A percentile compares a stretch with the other conserved stretches of the same genome.
These are phyloP conservation scores for Ailanthus altissimus DNA, from an alignment of 345 rosid species.

Conservation along the genomic window DNA sequence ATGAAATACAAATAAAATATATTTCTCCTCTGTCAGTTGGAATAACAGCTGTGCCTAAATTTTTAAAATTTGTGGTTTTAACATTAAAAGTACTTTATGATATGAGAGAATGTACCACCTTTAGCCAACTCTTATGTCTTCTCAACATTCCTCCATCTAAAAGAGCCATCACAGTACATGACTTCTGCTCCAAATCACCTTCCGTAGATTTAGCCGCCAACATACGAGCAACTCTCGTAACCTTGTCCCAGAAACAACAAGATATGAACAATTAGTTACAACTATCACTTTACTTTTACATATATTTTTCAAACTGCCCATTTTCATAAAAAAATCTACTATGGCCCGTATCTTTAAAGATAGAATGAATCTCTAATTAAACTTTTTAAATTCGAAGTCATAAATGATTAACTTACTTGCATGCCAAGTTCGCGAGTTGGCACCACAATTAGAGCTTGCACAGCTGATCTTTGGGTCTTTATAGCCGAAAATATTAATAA, in stretches of 20 bases:
- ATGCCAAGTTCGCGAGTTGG: slow-evolving; percentile 93
- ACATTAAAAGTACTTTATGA: not conserved
- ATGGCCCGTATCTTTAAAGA: not conserved
- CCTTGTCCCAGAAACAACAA: slow-evolving; percentile 41
- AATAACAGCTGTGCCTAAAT: not conserved
- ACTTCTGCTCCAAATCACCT: slow-evolving; percentile 44
- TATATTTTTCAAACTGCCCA: not conserved
- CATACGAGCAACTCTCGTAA: slow-evolving; percentile 75
- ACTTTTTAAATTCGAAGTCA: not conserved
- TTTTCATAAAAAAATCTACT: not conserved
- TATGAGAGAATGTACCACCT: slow-evolving; percentile 41
- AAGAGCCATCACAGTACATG: slow-evolving; percentile 81
- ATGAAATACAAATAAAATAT: not conserved
- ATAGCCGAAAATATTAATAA: slow-evolving; percentile 62
- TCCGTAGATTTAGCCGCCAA: slow-evolving; percentile 67
- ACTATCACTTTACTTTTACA: not conserved
- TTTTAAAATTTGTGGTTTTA: not conserved
- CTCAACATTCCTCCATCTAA: slow-evolving; percentile 80
- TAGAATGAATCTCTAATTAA: not conserved
- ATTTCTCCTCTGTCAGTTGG: not conserved
- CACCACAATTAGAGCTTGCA: slow-evolving; percentile 83
- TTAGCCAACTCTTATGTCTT: slow-evolving; percentile 92
- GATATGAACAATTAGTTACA: too few species aligned
- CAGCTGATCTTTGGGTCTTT: slow-evolving; percentile 67
- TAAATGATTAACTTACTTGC: slow-evolving; percentile 56